Base-by-base conservation (phyloP, 352 stramenopile genomes). In the Globisporangium apiculatum region DNA sequence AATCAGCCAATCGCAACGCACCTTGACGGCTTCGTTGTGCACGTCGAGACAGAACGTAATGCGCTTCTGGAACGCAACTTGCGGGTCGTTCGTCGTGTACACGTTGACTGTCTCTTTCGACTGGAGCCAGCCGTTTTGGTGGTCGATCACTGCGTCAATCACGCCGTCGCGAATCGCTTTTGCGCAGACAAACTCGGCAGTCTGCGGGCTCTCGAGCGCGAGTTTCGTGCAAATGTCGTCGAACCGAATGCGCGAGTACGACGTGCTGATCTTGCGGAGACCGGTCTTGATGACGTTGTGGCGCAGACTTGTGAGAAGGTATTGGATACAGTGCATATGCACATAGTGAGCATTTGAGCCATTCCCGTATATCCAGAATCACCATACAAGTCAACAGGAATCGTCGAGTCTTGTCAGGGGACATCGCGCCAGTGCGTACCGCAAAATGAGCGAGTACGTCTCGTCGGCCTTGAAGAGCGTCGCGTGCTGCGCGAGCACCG, bases 211-310 rank as follows among this genome's bases (percentile, higher is more conserved):
- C 53, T 97, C 91, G 31, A 99, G 78, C 41, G 94, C 92, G 35
- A 99, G 78, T 57, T 97, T 96, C 47, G 87, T 65, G 18, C 91
- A 94, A 68, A 99, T 95, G 71, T 99, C 97, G 37, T 61, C 60
- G 68, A 94, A 96, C 43, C 73, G 71, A 53, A 94, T 90, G 18
- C 87, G 86, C 61, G 82, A 97, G 76, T 99, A 99, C 70, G 91
- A 98, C 18, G 94, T 89, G 69, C 96, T 97, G 64, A 99, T 97
- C 65, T 98, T 98, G 59, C 96, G 87, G 46, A 99, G 84, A 60
- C 97, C 97, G 1, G 96, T 98, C 86, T 99, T 99, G 67, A 99
- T 98, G 18, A 99, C 97, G 65, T 98, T 98, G 74, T 99, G 96
- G 36, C 93, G 90, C 69, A 99, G 76, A 31, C 83, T 93, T 3